Evolutionary conservation across 2,329 filamentous ascomycete species (phyloP), one percentile per base, ranked within the genome.

Genomic region (Fusarium decemcellulare): DNA sequence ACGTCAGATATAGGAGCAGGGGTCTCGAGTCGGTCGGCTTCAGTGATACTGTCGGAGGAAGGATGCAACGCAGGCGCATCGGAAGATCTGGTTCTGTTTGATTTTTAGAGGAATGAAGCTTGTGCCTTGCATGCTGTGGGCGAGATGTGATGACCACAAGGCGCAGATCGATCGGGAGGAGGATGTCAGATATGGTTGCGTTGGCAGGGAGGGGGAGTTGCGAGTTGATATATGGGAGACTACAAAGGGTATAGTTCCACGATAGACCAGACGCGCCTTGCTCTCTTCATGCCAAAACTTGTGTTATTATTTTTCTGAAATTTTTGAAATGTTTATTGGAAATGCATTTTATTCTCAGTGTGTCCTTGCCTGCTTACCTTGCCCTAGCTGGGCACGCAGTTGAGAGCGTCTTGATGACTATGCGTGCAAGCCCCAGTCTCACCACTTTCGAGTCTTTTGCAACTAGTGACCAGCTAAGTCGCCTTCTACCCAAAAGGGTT

Each of bases 401-500:
- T 34, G 32, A 8, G 12, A 9, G 32, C 32, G 32, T 34, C 32
- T 34, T 12, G 9, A 34, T 12, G 32, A 34, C 32, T 34, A 23
- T 23, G 23, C 23, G 23, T 23, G 23, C 23, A 50, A 29, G 15
- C 8, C 43, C 8, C 32, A 39, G n/a, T 60, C 34, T 52, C 23
- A 15, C n/a, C 37, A 51, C 27, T 37, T 23, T 34, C 4, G 3
- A 59, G 36, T 30, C 11, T 5, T 23, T 23, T 12, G 30, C 40
- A 37, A 44, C 43, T 42, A 44, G 16, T 23, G 7, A 11, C 18
- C 5, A 29, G 23, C 40, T 23, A 23, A 11, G 39, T 29, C n/a
- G 44, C 36, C 2, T 43, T 14, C 15, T 55, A 36, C 2, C 65
- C 23, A 54, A 39, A 56, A 50, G 44, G 64, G 64, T 70, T 60